These are phyloP conservation scores for Ganoderma sinense DNA, from an alignment of 1,284 basidiomycete species.

Conservation along the genomic window DNA sequence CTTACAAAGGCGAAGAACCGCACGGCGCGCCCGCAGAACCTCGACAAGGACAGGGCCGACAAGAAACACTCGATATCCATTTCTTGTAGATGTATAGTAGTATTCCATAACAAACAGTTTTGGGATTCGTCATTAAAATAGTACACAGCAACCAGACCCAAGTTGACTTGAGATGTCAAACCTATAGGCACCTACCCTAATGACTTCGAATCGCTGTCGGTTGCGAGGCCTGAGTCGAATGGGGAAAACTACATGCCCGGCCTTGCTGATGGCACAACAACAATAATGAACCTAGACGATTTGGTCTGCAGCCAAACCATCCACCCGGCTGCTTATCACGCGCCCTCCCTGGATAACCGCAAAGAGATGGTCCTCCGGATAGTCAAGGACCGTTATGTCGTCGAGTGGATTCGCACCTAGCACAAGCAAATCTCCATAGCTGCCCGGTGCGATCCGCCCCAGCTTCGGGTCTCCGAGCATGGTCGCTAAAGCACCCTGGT, in stretches of 20 bases:
- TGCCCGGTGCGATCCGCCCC: slow-evolving; percentile 36
- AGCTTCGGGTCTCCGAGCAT: slow-evolving; percentile 46
- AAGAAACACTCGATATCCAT: too few species aligned
- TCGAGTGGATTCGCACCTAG: slow-evolving; percentile 53
- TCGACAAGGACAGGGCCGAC: too few species aligned
- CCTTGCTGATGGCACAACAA: background rate
- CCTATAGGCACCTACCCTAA: too few species aligned
- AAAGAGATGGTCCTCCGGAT: slow-evolving; percentile 45
- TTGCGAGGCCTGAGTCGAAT: too few species aligned
- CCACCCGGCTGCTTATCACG: slow-evolving; percentile 42
- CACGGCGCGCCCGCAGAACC: too few species aligned
- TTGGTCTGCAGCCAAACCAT: background rate
- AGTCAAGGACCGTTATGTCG: slow-evolving; percentile 52
- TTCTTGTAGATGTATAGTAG: too few species aligned
- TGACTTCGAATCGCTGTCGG: background rate
- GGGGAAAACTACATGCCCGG: too few species aligned
- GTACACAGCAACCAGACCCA: too few species aligned
- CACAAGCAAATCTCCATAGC: slow-evolving; percentile 51
- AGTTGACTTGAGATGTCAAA: too few species aligned
- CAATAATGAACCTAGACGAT: background rate
- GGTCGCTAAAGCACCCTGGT: slow-evolving; percentile 29
- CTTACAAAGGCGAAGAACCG: too few species aligned
- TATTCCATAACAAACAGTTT: too few species aligned
- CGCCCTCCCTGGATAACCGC: slow-evolving; percentile 48
- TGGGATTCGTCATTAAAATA: too few species aligned